A percentile compares a stretch with the other conserved stretches of the same genome.
These are phyloP conservation scores for Paecilomyces dactylethromorphus DNA, from an alignment of 2,329 filamentous ascomycete species.

Conservation along the genomic window DNA sequence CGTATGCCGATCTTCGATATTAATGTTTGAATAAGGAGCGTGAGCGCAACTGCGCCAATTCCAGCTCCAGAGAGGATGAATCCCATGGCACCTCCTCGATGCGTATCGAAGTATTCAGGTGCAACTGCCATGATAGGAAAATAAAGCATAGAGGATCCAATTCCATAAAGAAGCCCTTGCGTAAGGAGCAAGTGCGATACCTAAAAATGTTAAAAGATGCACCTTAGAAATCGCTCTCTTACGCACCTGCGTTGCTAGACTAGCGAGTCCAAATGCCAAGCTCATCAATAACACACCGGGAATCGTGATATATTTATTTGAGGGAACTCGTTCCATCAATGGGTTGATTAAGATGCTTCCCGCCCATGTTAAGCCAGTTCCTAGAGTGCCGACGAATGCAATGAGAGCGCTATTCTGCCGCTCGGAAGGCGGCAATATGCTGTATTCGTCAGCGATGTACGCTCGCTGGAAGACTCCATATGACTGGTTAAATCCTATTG, in stretches of 20 bases:
- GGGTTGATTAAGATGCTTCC: slow-evolving; percentile 46
- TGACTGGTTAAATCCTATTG: slow-evolving; percentile 45
- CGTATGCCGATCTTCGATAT: slow-evolving; percentile 29
- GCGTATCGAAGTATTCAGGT: slow-evolving; percentile 30
- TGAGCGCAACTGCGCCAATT: slow-evolving; percentile 31
- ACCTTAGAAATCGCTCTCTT: background rate
- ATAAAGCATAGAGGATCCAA: slow-evolving; percentile 31
- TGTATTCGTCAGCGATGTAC: slow-evolving; percentile 34
- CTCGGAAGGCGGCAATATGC: slow-evolving; percentile 30
- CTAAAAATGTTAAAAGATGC: background rate
- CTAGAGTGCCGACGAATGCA: slow-evolving; percentile 45
- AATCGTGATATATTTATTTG: background rate
- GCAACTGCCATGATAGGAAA: slow-evolving; percentile 31
- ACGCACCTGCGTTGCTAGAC: background rate
- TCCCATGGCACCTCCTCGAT: slow-evolving; percentile 32
- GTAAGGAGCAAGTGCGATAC: slow-evolving; percentile 26
- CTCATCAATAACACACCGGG: background rate
- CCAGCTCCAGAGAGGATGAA: slow-evolving; percentile 33
- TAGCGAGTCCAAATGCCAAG: background rate
- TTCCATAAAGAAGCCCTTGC: slow-evolving; percentile 31
- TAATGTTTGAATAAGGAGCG: slow-evolving; percentile 23
- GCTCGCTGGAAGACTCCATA: slow-evolving; percentile 47
- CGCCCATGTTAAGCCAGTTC: slow-evolving; percentile 44
- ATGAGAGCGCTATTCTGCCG: slow-evolving; percentile 36
- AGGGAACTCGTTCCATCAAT: slow-evolving; percentile 32